These are phyloP conservation scores for Pestalotiopsis sp. DNA, from an alignment of 2,329 filamentous ascomycete genomes.

Conservation along the genomic window DNA sequence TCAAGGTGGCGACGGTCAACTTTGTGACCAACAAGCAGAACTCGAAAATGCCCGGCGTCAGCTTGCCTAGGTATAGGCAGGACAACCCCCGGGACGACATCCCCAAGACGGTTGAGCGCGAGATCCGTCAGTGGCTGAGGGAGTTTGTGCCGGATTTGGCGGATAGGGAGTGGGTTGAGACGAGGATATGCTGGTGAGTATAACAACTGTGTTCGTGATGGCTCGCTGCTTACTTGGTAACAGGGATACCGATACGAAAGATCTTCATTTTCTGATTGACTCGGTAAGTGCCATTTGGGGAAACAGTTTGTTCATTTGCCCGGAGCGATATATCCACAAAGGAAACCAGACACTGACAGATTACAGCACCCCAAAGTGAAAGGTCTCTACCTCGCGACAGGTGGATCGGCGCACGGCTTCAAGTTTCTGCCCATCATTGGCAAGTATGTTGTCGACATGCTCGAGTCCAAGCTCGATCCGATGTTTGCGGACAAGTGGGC, in stretches of 20 bases:
- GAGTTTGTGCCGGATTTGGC: background rate
- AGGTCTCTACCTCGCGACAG: background rate
- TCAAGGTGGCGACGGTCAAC: background rate
- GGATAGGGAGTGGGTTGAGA: background rate
- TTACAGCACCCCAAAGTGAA: background rate
- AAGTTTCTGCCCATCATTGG: slow-evolving; percentile 32
- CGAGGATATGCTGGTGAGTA: slow-evolving; percentile 1
- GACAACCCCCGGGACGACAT: background rate
- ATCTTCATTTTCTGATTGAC: background rate
- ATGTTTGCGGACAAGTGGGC: background rate
- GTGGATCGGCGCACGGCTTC: slow-evolving; percentile 24
- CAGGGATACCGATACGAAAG: background rate
- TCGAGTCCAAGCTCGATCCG: slow-evolving; percentile 20
- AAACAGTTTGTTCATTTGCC: too few species aligned
- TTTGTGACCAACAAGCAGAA: slow-evolving; percentile 3
- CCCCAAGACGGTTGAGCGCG: background rate
- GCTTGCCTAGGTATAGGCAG: background rate
- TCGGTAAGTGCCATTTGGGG: too few species aligned
- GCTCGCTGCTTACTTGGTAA: background rate
- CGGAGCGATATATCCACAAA: too few species aligned
- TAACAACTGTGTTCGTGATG: accelerated
- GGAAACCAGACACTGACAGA: background rate
- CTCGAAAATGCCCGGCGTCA: background rate
- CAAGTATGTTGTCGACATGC: slow-evolving; percentile 29
- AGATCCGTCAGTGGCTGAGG: background rate